phyloP scores from a whole-genome alignment of 169 alveolate species.

The Eimeria necatrix region DNA sequence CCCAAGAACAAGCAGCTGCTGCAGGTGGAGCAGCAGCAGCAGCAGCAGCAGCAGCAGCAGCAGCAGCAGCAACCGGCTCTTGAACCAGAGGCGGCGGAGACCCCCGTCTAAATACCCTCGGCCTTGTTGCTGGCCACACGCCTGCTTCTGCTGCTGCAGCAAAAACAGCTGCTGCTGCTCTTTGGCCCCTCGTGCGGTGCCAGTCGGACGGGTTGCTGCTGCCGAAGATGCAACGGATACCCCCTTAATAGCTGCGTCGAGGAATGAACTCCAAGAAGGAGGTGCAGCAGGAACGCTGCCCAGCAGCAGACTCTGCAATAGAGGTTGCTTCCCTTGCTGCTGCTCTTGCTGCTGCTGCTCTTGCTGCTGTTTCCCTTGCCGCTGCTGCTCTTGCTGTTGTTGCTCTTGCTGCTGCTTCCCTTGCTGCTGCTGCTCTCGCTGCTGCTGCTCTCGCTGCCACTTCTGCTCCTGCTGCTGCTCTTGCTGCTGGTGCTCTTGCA shows the following conservation, averaged over 20 bases:
- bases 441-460: conserved; percentile 29
- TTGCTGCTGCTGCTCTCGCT: conserved; percentile 3
- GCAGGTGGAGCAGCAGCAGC: neutral
- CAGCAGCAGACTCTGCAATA: neutral
- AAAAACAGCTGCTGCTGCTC: conserved; percentile 41
- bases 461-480: neutral
- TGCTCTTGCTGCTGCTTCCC: neutral
- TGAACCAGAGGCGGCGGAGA: neutral
- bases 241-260: conserved; percentile 31
- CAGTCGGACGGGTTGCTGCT: conserved; percentile 38
- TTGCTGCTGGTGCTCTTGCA: neutral
- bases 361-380: neutral
- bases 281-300: conserved; percentile 8
- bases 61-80: conserved; percentile 7
- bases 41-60: conserved; percentile 64
- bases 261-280: conserved; percentile 10
- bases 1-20: neutral
- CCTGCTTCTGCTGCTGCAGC: conserved; percentile 26
- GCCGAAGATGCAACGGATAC: conserved; percentile 48
- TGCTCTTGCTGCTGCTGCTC: conserved; percentile 55
- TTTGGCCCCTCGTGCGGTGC: conserved; percentile 31
- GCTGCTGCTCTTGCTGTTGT: neutral
- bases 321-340: neutral
- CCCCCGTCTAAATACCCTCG: neutral
- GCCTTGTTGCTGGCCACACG: conserved; percentile 3